Evolutionary conservation across 228 moss, liverwort and hornwort genomes (phyloP), one percentile per base, ranked within the genome.

Genomic region (Sphagnum fallax): DNA sequence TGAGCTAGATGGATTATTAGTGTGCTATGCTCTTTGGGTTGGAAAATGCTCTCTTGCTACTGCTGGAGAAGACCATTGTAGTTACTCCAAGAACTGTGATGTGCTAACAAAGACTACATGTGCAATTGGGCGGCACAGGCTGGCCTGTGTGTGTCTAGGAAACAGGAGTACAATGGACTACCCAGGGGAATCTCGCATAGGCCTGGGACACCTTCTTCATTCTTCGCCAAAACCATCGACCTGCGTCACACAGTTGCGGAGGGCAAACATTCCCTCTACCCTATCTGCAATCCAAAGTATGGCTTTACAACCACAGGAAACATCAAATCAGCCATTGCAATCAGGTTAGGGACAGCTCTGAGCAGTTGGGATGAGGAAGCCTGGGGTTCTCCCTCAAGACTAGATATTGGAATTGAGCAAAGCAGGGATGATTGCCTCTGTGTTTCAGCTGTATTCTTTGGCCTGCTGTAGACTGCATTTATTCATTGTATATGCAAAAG

Each of bases 161-260:
- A 72, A 76, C 60, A 63, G 63, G 60, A 75, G 80, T 77, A 60
- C 68, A 67, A 67, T 60, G 9, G 75, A 16, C 53, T 51, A 58
- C 61, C 72, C 65, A 68, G 70, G 66, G 67, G 76, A 73, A 52
- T 62, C 50, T 49, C 68, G 58, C 58, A 82, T 82, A 57, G 88
- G 88, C 49, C 79, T 88, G 78, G 67, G 82, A 60, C 82, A 78
- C 53, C 84, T 84, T 13, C 84, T 88, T 70, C 88, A 80, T n/a
- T 48, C 69, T 6, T 88, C 84, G 16, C 82, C 84, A 8, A 72
- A 66, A 72, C 50, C 74, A 66, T 73, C 76, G 65, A 75, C 72
- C 50, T 80, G 73, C 67, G 71, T 88, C 77, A 84, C 69, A 51
- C 80, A 84, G 60, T 70, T 75, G 48, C 66, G 78, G 62, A 88